phyloP scores from a whole-genome alignment of 805 yeast species.

The Teunomyces aglyptinius region DNA sequence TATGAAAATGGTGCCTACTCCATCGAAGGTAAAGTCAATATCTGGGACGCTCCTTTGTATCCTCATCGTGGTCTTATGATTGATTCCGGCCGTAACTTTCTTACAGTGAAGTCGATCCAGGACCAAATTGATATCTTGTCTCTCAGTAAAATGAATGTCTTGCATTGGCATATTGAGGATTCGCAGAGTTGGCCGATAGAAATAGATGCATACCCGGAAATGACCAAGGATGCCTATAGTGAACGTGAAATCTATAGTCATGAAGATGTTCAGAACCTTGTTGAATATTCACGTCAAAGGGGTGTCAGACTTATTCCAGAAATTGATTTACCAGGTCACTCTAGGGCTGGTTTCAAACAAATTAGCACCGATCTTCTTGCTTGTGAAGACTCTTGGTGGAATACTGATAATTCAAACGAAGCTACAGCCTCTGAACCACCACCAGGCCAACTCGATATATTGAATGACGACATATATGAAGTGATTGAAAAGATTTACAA shows the following conservation, averaged over 20 bases:
- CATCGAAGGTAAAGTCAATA: constrained; percentile 32
- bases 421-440: constrained; percentile 37
- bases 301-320: constrained; percentile 45
- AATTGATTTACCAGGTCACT: constrained; percentile 43
- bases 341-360: constrained; percentile 38
- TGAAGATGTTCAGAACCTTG: constrained; percentile 23
- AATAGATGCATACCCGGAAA: constrained; percentile 31
- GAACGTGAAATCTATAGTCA: constrained; percentile 26
- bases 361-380: constrained; percentile 29
- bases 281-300: constrained; percentile 29
- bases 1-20: constrained; percentile 20
- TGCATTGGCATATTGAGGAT: constrained; percentile 43
- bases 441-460: constrained; percentile 40
- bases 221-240: constrained; percentile 39
- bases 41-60: constrained; percentile 33
- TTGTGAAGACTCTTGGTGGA: constrained; percentile 30
- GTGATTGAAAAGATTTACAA: constrained; percentile 31
- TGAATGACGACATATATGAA: constrained; percentile 29
- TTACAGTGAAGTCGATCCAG: constrained; percentile 20
- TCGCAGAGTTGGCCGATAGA: constrained; percentile 42
- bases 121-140: constrained; percentile 41
- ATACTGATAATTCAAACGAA: constrained; percentile 18
- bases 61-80: constrained; percentile 40
- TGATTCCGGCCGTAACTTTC: constrained; percentile 39
- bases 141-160: constrained; percentile 34